Evolutionary conservation across 441 rosid species (phyloP), one percentile per base, ranked within the genome.

Genomic region (Geranium incanum): DNA sequence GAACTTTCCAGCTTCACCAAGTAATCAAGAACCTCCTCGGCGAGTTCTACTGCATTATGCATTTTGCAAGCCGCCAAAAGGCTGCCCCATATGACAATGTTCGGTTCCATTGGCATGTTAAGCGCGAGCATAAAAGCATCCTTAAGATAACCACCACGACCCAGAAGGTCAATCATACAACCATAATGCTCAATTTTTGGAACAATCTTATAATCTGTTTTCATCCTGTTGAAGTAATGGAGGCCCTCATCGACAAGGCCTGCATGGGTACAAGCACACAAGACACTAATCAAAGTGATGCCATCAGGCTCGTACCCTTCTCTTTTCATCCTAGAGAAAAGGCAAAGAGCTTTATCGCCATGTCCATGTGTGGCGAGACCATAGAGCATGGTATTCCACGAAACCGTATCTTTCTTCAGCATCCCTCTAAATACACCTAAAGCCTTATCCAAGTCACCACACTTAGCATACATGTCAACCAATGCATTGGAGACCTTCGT

Each of bases 191-290:
- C 21, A 1, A 55, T 15, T 55, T 55, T 15, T n/a, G 62, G 62
- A 4, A 16, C 18, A n/a, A 55, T 55, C 62, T 19, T 19, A 7
- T n/a, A 16, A 1, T 55, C 62, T 55, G 21, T 55, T 55, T 55
- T 19, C 62, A 55, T 55, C 21, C 62, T 55, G 62, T 55, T 55
- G 62, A 55, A 55, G 62, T 55, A 55, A 55, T 15, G 62, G 62
- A 55, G 62, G 19, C 62, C 62, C 62, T 55, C 62, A 15, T 55
- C 21, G 5, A 55, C 62, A 55, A n/a, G 16, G 62, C 62, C 62
- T 16, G 62, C 21, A 16, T 15, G 62, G 62, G 62, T 16, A 15
- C 62, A 55, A 55, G 62, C 62, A 55, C 21, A 55, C 21, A 55
- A 55, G 62, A 55, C 21, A 55, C 62, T 55, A n/a, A 16, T 55